Evolutionary conservation across 768 basidiomycete genomes (phyloP), one percentile per base, ranked within the genome.

Genomic region (Rhizopogon roseolus): DNA sequence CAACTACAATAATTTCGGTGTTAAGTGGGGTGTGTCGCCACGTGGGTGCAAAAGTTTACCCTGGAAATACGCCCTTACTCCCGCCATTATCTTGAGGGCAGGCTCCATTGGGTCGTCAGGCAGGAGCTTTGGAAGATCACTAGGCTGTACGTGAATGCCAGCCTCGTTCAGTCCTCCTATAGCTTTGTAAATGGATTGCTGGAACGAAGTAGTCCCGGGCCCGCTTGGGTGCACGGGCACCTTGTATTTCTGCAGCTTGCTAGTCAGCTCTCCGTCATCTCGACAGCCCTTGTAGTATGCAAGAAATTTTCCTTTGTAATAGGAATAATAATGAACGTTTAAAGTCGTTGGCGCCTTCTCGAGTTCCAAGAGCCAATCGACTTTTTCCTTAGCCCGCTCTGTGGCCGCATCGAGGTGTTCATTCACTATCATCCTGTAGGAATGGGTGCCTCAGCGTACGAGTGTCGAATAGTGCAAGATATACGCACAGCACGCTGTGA

Each of bases 1-100:
- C 67, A 6, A 80, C 78, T 86, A 53, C 6, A 56, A 38, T 11
- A 5, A 36, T 37, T 19, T 63, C 57, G 32, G 7, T 17, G 37
- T 39, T 43, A 13, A 28, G 22, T 54, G 36, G 40, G 13, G 13
- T 3, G 10, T 11, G 34, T 36, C 32, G 16, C 22, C 2, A 22
- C 19, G 8, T 1, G 10, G 29, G 28, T 34, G n/a, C 39, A 36
- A 42, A 29, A n/a, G 53, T 60, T 7, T 60, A 86, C 88, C 87
- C 75, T 88, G 84, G 65, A 88, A 89, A 58, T 89, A 88, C 0
- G 83, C 86, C 5, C 85, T 73, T 1, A 88, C 84, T 52, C 82
- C 78, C 0, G 85, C 84, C 85, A 90, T 88, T 60, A 89, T 85
- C 4, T 66, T 59, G 16, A 89, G 58, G 0, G 82, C 82, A 0